These are phyloP conservation scores for Penicillium canescens DNA, from an alignment of 495 filamentous ascomycete species.

Conservation along the genomic window DNA sequence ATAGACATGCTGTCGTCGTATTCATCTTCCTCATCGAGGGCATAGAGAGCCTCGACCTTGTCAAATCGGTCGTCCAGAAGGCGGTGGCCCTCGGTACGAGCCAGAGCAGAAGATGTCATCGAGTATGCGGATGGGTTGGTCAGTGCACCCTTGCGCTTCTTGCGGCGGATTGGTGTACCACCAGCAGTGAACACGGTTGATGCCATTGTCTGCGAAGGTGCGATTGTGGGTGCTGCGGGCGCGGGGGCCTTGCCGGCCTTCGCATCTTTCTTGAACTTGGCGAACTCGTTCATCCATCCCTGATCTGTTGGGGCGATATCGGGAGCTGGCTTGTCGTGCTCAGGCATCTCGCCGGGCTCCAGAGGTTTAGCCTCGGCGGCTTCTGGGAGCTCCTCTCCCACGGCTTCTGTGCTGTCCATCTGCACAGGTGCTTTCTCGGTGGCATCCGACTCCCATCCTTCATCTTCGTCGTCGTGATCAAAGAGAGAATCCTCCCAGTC, in stretches of 20 bases:
- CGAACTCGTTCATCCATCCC: conserved; percentile 87
- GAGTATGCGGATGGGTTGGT: conserved; percentile 89
- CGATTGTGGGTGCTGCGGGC: conserved; percentile 37
- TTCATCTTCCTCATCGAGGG: conserved; percentile 70
- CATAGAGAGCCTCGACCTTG: conserved; percentile 80
- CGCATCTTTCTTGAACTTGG: conserved; percentile 78
- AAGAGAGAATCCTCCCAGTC: conserved; percentile 65
- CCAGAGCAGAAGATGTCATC: conserved; percentile 92
- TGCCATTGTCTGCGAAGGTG: conserved; percentile 62
- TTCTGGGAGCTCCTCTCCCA: conserved; percentile 8
- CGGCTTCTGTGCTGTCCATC: conserved; percentile 39
- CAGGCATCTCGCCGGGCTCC: conserved; percentile 44
- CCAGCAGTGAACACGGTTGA: conserved; percentile 71
- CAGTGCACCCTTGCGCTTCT: conserved; percentile 89
- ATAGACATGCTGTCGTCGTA: conserved; percentile 54
- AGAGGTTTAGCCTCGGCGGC: conserved; percentile 11
- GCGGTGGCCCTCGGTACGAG: conserved; percentile 84
- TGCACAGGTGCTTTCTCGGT: conserved; percentile 70
- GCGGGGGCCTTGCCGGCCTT: conserved; percentile 50
- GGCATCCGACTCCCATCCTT: conserved; percentile 92
- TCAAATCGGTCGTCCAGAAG: conserved; percentile 90
- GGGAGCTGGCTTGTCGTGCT: conserved; percentile 40
- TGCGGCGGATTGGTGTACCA: conserved; percentile 72
- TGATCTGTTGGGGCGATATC: conserved; percentile 54
- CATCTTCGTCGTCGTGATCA: conserved; percentile 63